Evolutionary conservation across 176 grass and related monocot species (phyloP).

Genomic region (Saccharum spontaneum): DNA sequence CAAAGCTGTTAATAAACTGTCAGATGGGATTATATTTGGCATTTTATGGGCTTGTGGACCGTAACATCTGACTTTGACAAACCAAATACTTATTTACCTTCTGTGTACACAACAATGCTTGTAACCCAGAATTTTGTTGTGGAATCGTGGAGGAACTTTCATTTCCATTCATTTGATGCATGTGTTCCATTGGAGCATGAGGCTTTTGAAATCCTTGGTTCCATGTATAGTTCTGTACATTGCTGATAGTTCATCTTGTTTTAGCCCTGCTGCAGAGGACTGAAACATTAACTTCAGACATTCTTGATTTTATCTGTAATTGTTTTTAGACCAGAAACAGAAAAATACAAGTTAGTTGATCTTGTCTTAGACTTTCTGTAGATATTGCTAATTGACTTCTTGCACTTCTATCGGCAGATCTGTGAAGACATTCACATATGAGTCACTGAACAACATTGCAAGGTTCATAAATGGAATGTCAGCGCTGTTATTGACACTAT

Average conservation of each 20-base stretch:
- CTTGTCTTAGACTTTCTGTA: constrained; percentile 3
- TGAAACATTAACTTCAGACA: background rate
- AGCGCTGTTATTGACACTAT: constrained; percentile 67
- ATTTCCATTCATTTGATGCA: background rate
- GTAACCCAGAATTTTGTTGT: background rate
- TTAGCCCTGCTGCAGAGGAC: constrained; percentile 14
- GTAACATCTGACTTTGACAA: constrained; percentile 9
- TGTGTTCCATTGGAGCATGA: background rate
- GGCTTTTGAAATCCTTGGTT: background rate
- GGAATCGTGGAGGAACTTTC: background rate
- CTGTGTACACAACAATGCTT: background rate
- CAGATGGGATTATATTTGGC: background rate
- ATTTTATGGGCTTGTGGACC: background rate
- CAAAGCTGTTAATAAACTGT: constrained; percentile 23
- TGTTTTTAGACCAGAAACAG: background rate
- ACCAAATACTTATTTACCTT: constrained; percentile 4
- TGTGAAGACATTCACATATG: constrained; percentile 98
- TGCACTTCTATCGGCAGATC: constrained; percentile 55
- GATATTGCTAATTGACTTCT: constrained; percentile 14
- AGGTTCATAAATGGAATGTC: constrained; percentile 97
- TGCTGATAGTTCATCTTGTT: constrained; percentile 21
- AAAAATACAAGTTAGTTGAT: constrained; percentile 13
- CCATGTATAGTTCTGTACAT: background rate
- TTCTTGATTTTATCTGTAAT: background rate
- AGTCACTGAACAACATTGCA: constrained; percentile 89